Percentiles rank a stretch among this genome's conserved stretches.
Evolutionary conservation across 805 yeast genomes (phyloP).

Genomic region (Candida sonorensis): DNA sequence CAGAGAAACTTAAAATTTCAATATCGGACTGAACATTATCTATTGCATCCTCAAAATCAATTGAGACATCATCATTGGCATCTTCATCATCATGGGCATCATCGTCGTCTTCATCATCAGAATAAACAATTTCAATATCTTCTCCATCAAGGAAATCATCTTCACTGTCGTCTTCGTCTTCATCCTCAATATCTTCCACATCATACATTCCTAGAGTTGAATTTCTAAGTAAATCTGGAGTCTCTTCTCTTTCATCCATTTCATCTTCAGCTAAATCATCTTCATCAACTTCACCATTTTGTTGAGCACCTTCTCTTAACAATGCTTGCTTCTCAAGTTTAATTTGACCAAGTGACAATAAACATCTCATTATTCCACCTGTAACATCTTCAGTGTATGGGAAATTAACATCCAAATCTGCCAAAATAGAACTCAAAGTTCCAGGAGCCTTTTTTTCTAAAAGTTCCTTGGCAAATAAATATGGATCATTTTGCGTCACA

Average conservation of each 20-base stretch:
- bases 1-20: constrained; percentile 9
- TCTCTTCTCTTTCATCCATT: constrained; percentile 53
- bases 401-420: constrained; percentile 66
- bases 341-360: constrained; percentile 49
- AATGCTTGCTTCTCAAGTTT: constrained; percentile 50
- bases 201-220: constrained; percentile 95
- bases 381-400: constrained; percentile 58
- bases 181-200: constrained; percentile 51
- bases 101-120: constrained; percentile 18
- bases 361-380: constrained; percentile 51
- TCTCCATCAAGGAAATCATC: constrained; percentile 26
- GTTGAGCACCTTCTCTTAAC: constrained; percentile 37
- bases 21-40: constrained; percentile 9
- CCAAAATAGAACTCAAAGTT: constrained; percentile 51
- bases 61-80: constrained; percentile 30
- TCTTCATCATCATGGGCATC: constrained; percentile 28
- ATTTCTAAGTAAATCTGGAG: constrained; percentile 78
- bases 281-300: constrained; percentile 32
- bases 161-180: constrained; percentile 25
- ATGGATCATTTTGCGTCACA: constrained; percentile 53
- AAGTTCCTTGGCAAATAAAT: constrained; percentile 55
- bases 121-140: constrained; percentile 26
- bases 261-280: constrained; percentile 66
- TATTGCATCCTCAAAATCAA: too few relatives aligned
- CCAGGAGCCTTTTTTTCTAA: constrained; percentile 59